Evolutionary conservation across 768 basidiomycete genomes (phyloP).

Genomic region (Boletus pseudo-olivaceus): DNA sequence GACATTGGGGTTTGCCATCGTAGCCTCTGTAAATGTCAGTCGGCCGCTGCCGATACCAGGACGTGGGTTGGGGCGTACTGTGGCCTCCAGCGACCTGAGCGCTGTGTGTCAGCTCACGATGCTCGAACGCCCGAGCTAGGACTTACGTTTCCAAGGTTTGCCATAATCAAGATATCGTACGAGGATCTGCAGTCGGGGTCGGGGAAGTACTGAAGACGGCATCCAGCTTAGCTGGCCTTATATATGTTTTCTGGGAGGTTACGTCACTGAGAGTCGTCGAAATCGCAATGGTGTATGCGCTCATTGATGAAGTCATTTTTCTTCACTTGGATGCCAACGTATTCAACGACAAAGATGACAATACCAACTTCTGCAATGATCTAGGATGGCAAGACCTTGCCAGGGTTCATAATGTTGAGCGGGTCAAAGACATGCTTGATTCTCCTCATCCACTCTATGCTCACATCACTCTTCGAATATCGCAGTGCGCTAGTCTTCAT

Average conservation of each 20-base stretch:
- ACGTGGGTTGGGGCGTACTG: background rate
- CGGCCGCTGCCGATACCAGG: background rate
- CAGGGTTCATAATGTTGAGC: slow-evolving; percentile 88
- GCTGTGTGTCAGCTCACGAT: background rate
- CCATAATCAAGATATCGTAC: slow-evolving; percentile 4
- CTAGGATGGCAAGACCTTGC: slow-evolving; percentile 57
- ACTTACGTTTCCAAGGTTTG: slow-evolving; percentile 19
- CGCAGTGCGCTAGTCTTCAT: slow-evolving; percentile 90
- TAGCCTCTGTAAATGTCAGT: slow-evolving; percentile 17
- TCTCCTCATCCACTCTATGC: slow-evolving; percentile 85
- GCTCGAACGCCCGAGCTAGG: background rate
- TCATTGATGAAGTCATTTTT: slow-evolving; percentile 9
- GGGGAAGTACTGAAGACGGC: background rate
- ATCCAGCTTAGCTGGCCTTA: background rate
- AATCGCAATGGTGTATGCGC: background rate
- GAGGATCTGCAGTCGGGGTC: background rate
- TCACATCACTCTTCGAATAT: slow-evolving; percentile 79
- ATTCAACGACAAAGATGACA: too few relatives aligned
- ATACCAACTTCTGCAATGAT: too few relatives aligned
- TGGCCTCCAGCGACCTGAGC: slow-evolving; percentile 16
- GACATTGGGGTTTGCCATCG: slow-evolving; percentile 23
- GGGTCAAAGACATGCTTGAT: slow-evolving; percentile 91
- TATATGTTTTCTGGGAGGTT: slow-evolving; percentile 10
- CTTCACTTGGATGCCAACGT: too few relatives aligned
- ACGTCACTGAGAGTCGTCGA: slow-evolving; percentile 4